phyloP scores from a whole-genome alignment of 495 filamentous ascomycete genomes.

The Elaphomyces granulatus region DNA sequence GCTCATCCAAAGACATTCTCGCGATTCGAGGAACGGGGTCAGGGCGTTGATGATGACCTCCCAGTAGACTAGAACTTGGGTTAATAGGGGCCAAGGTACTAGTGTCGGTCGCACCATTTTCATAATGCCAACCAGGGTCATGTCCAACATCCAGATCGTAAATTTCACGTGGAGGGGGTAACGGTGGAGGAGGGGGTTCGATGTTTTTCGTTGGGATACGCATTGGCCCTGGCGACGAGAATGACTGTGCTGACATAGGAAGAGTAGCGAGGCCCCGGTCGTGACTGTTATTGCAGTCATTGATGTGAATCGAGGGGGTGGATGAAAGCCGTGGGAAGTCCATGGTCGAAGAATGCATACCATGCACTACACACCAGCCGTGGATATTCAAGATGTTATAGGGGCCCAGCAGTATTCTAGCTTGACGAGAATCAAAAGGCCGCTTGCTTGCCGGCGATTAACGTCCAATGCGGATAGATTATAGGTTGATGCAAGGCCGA shows the following conservation, averaged over 20 bases:
- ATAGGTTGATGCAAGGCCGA: too few relatives aligned
- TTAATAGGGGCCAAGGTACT: constrained; percentile 33
- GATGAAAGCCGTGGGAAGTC: constrained; percentile 38
- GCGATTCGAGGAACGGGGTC: constrained; percentile 20
- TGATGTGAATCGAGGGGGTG: constrained; percentile 38
- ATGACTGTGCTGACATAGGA: constrained; percentile 22
- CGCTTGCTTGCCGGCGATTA: too few relatives aligned
- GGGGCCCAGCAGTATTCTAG: too few relatives aligned
- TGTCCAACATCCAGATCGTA: constrained; percentile 38
- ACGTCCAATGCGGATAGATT: too few relatives aligned
- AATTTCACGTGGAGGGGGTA: constrained; percentile 46
- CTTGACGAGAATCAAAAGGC: too few relatives aligned
- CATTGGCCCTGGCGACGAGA: constrained; percentile 36
- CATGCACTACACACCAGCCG: too few relatives aligned
- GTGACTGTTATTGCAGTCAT: constrained; percentile 33
- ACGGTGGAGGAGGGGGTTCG: constrained; percentile 41
- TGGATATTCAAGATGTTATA: too few relatives aligned
- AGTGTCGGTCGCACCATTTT: constrained; percentile 26
- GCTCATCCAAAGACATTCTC: constrained; percentile 29
- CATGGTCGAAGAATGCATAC: constrained; percentile 29
- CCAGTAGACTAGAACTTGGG: constrained; percentile 41
- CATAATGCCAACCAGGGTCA: constrained; percentile 48
- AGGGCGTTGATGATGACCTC: constrained; percentile 23
- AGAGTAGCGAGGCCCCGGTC: constrained; percentile 9
- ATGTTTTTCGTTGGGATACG: constrained; percentile 37